Percentiles rank a stretch among this genome's conserved stretches.
phyloP scores from a whole-genome alignment of 2,329 filamentous ascomycete species.

The Elsinoe ampelina region DNA sequence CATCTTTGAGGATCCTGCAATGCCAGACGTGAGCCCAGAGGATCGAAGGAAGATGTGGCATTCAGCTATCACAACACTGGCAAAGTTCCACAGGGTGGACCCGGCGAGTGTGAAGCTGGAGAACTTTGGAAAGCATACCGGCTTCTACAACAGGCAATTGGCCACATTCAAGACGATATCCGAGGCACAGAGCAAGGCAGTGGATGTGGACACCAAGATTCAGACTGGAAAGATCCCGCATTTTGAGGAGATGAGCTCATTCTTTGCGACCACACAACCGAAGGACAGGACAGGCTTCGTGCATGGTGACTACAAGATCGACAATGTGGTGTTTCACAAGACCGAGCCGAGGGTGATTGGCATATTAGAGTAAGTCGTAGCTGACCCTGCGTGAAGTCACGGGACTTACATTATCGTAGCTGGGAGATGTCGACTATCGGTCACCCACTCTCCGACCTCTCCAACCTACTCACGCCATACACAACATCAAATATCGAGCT shows the following conservation, averaged over 20 bases:
- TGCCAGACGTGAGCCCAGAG: constrained; percentile 59
- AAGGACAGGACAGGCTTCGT: constrained; percentile 69
- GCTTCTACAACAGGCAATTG: constrained; percentile 82
- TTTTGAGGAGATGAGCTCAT: constrained; percentile 68
- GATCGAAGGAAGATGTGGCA: constrained; percentile 77
- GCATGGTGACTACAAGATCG: constrained; percentile 90
- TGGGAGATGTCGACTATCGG: constrained; percentile 99
- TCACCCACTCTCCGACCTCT: constrained; percentile 86
- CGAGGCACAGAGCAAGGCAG: constrained; percentile 61
- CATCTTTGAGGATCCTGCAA: constrained; percentile 80
- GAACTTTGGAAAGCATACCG: constrained; percentile 60
- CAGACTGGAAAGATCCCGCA: constrained; percentile 76
- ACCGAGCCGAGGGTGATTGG: constrained; percentile 82
- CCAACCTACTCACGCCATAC: constrained; percentile 57
- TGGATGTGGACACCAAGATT: constrained; percentile 66
- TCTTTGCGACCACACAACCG: constrained; percentile 66
- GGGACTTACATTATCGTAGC: constrained; percentile 19
- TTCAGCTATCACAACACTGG: constrained; percentile 72
- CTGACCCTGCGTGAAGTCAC: not conserved
- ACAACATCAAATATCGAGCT: constrained; percentile 32
- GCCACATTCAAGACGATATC: constrained; percentile 74
- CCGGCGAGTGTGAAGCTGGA: constrained; percentile 58
- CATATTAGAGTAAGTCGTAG: constrained; percentile 55
- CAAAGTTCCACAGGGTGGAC: constrained; percentile 70
- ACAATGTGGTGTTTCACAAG: constrained; percentile 63